These are phyloP conservation scores for Grosmannia huntii DNA, from an alignment of 2,329 filamentous ascomycete species.

Conservation along the genomic window DNA sequence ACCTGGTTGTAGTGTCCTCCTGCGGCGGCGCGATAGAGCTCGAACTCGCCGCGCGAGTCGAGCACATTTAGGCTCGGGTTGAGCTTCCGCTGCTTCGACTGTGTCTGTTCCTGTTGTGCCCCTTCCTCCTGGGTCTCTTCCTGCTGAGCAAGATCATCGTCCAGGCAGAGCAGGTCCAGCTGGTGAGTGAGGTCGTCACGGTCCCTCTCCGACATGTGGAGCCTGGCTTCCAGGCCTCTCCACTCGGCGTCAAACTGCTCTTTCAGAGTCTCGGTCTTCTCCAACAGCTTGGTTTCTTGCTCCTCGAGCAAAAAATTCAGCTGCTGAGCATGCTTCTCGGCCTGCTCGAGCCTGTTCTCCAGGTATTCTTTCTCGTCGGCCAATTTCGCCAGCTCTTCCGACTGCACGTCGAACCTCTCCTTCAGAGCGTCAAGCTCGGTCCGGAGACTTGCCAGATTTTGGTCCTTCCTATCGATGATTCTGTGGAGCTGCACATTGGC, in stretches of 20 bases:
- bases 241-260: neutral
- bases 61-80: neutral
- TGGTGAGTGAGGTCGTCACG: neutral
- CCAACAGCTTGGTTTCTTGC: neutral
- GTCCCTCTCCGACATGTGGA: neutral
- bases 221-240: neutral
- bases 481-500: neutral
- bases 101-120: no score
- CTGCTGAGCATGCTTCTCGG: neutral
- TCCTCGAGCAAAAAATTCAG: neutral
- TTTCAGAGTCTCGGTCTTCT: neutral
- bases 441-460: neutral
- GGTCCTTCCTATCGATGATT: neutral
- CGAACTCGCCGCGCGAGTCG: neutral
- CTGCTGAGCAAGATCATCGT: no score
- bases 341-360: neutral
- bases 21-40: neutral
- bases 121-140: no score
- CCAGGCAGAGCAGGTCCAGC: no score
- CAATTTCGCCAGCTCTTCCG: neutral
- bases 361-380: neutral
- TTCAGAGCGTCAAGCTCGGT: neutral
- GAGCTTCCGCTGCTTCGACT: neutral
- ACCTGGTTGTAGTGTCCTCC: neutral
- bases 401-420: neutral